Conservation (phyloP, 257 asterid genomes). For the Solanum neorickii region DNA sequence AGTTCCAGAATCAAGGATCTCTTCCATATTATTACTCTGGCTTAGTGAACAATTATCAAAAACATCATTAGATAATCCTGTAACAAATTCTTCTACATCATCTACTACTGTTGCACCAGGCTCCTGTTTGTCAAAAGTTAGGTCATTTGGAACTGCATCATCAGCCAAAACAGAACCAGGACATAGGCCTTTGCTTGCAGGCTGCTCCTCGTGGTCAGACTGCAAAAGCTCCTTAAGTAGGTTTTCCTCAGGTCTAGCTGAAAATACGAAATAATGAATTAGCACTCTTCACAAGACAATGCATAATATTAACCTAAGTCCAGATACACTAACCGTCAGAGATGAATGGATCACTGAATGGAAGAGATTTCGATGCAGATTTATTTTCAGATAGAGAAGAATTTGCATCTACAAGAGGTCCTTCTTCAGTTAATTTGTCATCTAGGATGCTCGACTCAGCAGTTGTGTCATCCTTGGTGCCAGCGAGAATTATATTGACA, state of each 20-base stretch:
- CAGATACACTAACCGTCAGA: conserved; percentile 14
- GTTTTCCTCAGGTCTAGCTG: background rate
- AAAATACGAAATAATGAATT: background rate
- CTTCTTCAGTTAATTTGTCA: background rate
- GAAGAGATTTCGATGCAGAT: background rate
- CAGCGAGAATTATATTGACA: background rate
- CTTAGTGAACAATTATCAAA: background rate
- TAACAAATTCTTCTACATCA: background rate
- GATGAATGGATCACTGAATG: conserved; percentile 7
- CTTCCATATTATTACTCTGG: background rate
- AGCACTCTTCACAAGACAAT: background rate
- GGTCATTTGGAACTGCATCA: background rate
- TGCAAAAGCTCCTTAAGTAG: background rate
- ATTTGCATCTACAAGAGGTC: conserved; percentile 7
- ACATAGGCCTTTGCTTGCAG: background rate
- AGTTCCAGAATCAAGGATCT: background rate
- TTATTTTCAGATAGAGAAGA: conserved; percentile 1
- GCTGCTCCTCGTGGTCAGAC: background rate
- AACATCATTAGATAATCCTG: background rate
- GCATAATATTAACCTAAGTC: background rate
- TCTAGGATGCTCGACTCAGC: background rate
- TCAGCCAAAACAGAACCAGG: background rate
- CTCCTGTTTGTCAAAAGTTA: background rate
- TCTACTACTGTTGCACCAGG: background rate
- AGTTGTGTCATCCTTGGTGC: background rate